phyloP scores from a whole-genome alignment of 805 yeast species.

The Candida easanensis region DNA sequence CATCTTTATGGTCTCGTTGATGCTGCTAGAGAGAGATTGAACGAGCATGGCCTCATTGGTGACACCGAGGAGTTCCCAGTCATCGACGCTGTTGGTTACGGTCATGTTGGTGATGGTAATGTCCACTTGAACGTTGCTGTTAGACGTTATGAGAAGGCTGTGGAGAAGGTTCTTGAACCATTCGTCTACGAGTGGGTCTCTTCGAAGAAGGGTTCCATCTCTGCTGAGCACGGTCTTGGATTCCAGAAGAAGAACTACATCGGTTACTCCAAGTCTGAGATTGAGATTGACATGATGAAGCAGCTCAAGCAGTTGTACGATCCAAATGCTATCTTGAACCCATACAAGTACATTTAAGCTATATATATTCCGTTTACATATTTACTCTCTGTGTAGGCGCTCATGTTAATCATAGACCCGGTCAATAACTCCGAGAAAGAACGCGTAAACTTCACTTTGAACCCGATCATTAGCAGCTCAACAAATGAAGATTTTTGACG shows the following conservation, averaged over 20 bases:
- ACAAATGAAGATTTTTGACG: too few species aligned
- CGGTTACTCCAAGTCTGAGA: conserved; percentile 74
- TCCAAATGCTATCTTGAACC: conserved; percentile 90
- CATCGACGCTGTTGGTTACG: conserved; percentile 89
- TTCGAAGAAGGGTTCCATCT: conserved; percentile 73
- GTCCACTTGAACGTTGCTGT: conserved; percentile 91
- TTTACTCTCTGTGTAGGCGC: too few species aligned
- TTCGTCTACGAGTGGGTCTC: conserved; percentile 90
- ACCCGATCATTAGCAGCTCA: too few species aligned
- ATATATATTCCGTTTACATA: too few species aligned
- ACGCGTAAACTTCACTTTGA: too few species aligned
- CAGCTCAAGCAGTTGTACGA: conserved; percentile 79
- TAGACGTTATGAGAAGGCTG: conserved; percentile 72
- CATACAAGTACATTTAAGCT: conserved; percentile 80
- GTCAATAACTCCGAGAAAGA: too few species aligned
- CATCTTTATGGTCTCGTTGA: conserved; percentile 81
- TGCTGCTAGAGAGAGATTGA: conserved; percentile 64
- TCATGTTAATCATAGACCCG: too few species aligned
- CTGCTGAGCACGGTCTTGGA: conserved; percentile 98
- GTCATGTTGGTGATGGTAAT: conserved; percentile 98
- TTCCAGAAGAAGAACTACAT: conserved; percentile 93
- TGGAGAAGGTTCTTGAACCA: conserved; percentile 85
- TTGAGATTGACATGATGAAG: conserved; percentile 72
- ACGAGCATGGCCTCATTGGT: conserved; percentile 56
- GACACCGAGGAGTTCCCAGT: conserved; percentile 72